A percentile compares a stretch with the other conserved stretches of the same genome.
These are phyloP conservation scores for Xylaria intraflava DNA, from an alignment of 495 filamentous ascomycete genomes.

Conservation along the genomic window DNA sequence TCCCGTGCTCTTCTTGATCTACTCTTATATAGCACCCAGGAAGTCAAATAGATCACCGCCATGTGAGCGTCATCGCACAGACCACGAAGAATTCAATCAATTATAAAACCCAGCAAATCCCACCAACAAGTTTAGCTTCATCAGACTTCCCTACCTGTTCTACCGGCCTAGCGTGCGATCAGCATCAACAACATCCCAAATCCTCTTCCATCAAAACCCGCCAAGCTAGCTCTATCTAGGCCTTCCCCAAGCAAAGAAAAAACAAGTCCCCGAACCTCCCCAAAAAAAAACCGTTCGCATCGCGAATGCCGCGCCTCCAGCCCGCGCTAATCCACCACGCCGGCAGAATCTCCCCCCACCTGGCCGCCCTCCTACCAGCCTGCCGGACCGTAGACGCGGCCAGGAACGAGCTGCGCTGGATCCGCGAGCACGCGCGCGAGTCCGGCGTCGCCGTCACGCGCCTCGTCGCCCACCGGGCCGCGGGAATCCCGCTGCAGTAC, in stretches of 20 bases:
- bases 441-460: background rate
- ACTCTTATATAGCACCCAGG: background rate
- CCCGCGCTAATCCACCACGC: constrained; percentile 54
- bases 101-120: too few relatives aligned
- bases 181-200: too few relatives aligned
- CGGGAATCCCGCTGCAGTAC: constrained; percentile 78
- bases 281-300: background rate
- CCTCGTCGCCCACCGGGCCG: constrained; percentile 40
- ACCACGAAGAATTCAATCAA: too few relatives aligned
- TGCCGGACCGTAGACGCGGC: constrained; percentile 64
- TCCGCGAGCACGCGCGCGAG: constrained; percentile 53
- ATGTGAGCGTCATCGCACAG: too few relatives aligned
- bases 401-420: constrained; percentile 79
- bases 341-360: constrained; percentile 46
- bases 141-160: too few relatives aligned
- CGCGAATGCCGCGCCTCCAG: constrained; percentile 69
- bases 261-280: background rate
- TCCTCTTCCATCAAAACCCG: too few relatives aligned
- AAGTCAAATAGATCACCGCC: too few relatives aligned
- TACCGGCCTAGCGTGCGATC: too few relatives aligned
- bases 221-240: too few relatives aligned
- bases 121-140: too few relatives aligned
- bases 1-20: background rate
- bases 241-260: too few relatives aligned
- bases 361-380: constrained; percentile 60